These are phyloP conservation scores for Globisporangium rhizosaccharum DNA, from an alignment of 352 stramenopile genomes.

Conservation along the genomic window DNA sequence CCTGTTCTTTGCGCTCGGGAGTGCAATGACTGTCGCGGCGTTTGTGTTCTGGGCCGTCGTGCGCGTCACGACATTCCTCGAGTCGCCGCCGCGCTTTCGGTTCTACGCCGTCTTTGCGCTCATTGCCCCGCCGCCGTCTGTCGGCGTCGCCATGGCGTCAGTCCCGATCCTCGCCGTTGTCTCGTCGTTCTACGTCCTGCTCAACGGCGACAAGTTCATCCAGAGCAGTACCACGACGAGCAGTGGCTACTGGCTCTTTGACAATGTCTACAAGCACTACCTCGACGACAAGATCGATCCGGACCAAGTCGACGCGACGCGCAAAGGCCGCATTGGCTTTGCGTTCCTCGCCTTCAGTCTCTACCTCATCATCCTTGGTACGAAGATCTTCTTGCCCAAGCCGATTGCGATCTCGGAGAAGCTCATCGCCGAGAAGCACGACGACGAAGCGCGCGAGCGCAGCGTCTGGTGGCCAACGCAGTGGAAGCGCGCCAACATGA, in stretches of 20 bases:
- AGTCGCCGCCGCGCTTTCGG: slow-evolving; percentile 88
- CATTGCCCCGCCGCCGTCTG: slow-evolving; percentile 82
- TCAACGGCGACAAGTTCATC: slow-evolving; percentile 57
- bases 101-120: slow-evolving; percentile 91
- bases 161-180: slow-evolving; percentile 80
- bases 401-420: slow-evolving; percentile 87
- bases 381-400: slow-evolving; percentile 91
- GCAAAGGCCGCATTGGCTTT: slow-evolving; percentile 88
- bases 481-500: slow-evolving; percentile 95
- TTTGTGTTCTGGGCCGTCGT: slow-evolving; percentile 90
- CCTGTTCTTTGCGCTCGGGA: slow-evolving; percentile 91
- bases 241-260: slow-evolving; percentile 70
- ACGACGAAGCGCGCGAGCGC: slow-evolving; percentile 52
- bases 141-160: slow-evolving; percentile 87
- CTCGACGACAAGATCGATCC: slow-evolving; percentile 83
- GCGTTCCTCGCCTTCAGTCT: slow-evolving; percentile 91
- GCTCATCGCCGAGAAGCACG: slow-evolving; percentile 80
- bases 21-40: slow-evolving; percentile 71
- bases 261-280: slow-evolving; percentile 85
- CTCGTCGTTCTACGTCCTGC: slow-evolving; percentile 54
- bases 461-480: slow-evolving; percentile 88
- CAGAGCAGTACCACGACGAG: not conserved
- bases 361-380: slow-evolving; percentile 78
- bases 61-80: slow-evolving; percentile 86
- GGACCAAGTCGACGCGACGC: slow-evolving; percentile 44